A percentile compares a stretch with the other conserved stretches of the same genome.
Conservation (phyloP, 371 early-diverging fungal genomes). For the Sporodiniella umbellata region DNA sequence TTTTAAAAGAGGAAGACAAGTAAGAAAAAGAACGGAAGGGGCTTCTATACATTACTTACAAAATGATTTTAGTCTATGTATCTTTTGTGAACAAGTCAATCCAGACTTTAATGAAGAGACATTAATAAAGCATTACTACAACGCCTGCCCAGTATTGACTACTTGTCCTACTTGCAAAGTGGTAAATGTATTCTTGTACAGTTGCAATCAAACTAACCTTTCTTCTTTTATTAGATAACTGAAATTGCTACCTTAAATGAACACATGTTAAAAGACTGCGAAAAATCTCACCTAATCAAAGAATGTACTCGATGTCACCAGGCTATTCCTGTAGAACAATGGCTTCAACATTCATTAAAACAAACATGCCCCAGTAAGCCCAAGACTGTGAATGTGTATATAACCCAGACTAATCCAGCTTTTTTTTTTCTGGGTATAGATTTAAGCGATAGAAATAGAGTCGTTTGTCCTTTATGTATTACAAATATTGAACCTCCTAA, state of each 20-base stretch:
- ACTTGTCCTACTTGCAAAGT: conserved; percentile 71
- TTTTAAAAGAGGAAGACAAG: neutral
- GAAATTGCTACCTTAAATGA: conserved; percentile 69
- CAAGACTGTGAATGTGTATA: no score
- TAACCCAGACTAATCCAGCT: no score
- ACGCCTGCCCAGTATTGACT: conserved; percentile 69
- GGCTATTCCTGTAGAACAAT: conserved; percentile 59
- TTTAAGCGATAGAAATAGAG: conserved; percentile 15
- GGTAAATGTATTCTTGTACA: no score
- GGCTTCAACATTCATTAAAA: conserved; percentile 53
- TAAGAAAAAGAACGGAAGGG: neutral
- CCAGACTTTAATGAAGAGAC: conserved; percentile 69
- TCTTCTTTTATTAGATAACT: conserved; percentile 50
- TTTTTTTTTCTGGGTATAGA: neutral
- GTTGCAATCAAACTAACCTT: conserved; percentile 7
- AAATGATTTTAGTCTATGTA: conserved; percentile 45
- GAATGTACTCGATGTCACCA: conserved; percentile 66
- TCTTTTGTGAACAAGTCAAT: conserved; percentile 76
- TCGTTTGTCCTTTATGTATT: conserved; percentile 69
- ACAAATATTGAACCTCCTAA: conserved; percentile 54
- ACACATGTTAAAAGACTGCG: conserved; percentile 69
- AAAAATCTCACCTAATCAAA: conserved; percentile 53
- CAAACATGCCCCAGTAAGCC: conserved; percentile 45
- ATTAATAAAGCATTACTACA: conserved; percentile 75
- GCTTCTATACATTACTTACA: neutral